Evolutionary conservation across 2,329 filamentous ascomycete genomes (phyloP), one percentile per base, ranked within the genome.

Genomic region (Blastomyces silverae): DNA sequence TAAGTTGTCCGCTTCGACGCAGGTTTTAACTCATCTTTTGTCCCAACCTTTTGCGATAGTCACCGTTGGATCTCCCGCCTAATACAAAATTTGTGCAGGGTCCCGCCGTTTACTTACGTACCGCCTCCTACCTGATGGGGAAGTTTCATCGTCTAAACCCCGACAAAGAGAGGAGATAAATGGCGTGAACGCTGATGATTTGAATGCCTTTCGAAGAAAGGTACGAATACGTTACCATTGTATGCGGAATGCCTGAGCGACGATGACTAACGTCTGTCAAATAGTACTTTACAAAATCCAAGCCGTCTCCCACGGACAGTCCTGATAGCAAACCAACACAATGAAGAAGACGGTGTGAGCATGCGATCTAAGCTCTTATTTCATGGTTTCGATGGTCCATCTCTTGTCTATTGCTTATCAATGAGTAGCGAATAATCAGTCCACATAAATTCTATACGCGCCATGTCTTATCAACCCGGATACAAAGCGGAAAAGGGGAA

Each of bases 91-190:
- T 50, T 50, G 34, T 20, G 1, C 15, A 92, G 89, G 92, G 94
- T 94, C 92, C 25, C 85, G 94, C 66, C 85, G 91, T 69, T 81
- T 99, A 46, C 89, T 97, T 62, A 96, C 92, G 0, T 97, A 97
- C 75, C 83, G 86, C 56, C 85, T 92, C 62, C 79, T 90, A 25
- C 82, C 84, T 0, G 87, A 91, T 69, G 79, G 75, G n/a, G 70
- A 79, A 55, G 60, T 73, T n/a, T 75, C 75, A 8, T 71, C 74
- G 46, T 65, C 67, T 15, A 69, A 71, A 3, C 66, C 66, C 52
- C 70, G 69, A 73, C 13, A 66, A 61, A 74, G 70, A 57, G 67
- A 66, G 34, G 73, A 76, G 46, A 67, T 70, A 4, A 68, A 70
- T 37, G 84, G 82, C 2, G 76, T 77, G 11, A 84, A 77, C 28